phyloP scores from a whole-genome alignment of 2,329 filamentous ascomycete species.

The Fusarium liriodendri region DNA sequence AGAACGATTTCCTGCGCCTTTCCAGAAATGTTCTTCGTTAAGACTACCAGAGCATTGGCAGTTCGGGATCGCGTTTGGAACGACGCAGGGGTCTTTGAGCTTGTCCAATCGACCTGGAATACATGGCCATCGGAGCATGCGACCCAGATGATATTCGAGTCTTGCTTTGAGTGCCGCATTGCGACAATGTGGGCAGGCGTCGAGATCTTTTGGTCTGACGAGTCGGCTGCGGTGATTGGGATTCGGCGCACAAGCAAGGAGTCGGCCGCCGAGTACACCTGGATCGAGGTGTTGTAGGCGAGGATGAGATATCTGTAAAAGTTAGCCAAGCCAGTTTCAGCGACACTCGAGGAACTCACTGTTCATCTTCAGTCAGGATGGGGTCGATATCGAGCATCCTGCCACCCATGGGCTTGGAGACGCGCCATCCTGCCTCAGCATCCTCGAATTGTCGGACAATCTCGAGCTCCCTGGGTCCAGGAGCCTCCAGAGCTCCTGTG shows the following conservation, averaged over 20 bases:
- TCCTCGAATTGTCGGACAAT: conserved; percentile 45
- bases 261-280: conserved; percentile 83
- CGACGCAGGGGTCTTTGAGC: conserved; percentile 53
- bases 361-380: conserved; percentile 70
- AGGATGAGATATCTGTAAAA: conserved; percentile 75
- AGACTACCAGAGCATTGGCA: conserved; percentile 59
- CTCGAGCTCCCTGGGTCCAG: conserved; percentile 38
- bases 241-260: conserved; percentile 85
- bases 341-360: conserved; percentile 55
- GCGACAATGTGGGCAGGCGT: conserved; percentile 53
- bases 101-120: conserved; percentile 69
- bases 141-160: conserved; percentile 67
- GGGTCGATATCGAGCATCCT: conserved; percentile 74
- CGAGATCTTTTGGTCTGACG: conserved; percentile 39
- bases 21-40: conserved; percentile 51
- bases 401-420: conserved; percentile 74
- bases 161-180: conserved; percentile 52
- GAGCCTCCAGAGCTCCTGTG: conserved; percentile 25
- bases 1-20: conserved; percentile 58
- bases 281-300: conserved; percentile 78
- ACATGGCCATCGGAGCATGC: conserved; percentile 68
- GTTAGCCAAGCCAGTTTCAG: conserved; percentile 21
- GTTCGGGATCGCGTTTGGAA: conserved; percentile 57
- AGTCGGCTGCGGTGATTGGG: conserved; percentile 54
- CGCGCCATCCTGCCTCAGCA: conserved; percentile 61